These are phyloP conservation scores for Kurtzmaniella cleridarum DNA, from an alignment of 805 yeast genomes.

Conservation along the genomic window DNA sequence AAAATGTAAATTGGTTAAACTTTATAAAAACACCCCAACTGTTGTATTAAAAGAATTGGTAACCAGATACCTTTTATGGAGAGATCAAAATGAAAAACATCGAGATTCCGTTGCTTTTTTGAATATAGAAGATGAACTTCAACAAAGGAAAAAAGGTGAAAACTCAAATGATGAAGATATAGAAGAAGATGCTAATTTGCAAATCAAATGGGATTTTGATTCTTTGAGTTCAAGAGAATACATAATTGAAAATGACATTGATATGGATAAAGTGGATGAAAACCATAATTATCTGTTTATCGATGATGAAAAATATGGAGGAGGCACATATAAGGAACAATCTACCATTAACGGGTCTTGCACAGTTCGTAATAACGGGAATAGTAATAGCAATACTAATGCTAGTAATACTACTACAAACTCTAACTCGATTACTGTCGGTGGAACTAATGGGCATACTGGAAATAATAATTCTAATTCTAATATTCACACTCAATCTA, in stretches of 20 bases:
- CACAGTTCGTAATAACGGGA: constrained; percentile 16
- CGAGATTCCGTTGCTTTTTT: constrained; percentile 37
- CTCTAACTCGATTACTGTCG: constrained; percentile 6
- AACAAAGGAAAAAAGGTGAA: constrained; percentile 4
- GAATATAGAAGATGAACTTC: constrained; percentile 19
- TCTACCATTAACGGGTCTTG: constrained; percentile 10
- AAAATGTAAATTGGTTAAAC: constrained; percentile 66
- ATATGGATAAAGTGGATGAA: constrained; percentile 29
- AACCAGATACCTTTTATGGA: constrained; percentile 64
- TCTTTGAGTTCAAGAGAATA: constrained; percentile 71
- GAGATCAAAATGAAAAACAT: constrained; percentile 59
- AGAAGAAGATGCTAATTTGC: constrained; percentile 20
- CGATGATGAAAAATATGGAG: constrained; percentile 8
- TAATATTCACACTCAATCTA: background rate
- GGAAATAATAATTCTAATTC: background rate
- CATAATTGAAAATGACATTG: constrained; percentile 64
- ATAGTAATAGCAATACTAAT: constrained; percentile 13
- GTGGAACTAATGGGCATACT: background rate
- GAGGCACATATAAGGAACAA: constrained; percentile 2
- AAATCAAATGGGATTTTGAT: constrained; percentile 86
- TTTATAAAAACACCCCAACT: constrained; percentile 57
- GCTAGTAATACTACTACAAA: constrained; percentile 11
- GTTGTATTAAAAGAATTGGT: constrained; percentile 66
- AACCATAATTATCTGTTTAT: constrained; percentile 12
- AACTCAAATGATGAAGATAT: constrained; percentile 6